Evolutionary conservation across 2,329 filamentous ascomycete species (phyloP).

Genomic region (Colletotrichum siamense): DNA sequence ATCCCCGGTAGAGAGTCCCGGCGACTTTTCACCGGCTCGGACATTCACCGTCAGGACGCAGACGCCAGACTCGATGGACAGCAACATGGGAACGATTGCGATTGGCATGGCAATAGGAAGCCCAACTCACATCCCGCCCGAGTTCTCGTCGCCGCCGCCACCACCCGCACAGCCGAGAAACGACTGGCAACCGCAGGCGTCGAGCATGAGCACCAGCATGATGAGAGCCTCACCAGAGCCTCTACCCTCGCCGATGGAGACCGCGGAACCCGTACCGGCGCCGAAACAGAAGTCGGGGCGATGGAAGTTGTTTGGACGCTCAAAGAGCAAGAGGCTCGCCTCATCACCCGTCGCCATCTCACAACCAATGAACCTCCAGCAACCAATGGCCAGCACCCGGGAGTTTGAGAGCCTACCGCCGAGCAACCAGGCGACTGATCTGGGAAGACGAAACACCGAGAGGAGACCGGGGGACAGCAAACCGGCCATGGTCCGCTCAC

Average conservation of each 20-base stretch:
- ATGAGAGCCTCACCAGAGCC: slow-evolving; percentile 16
- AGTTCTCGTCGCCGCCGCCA: slow-evolving; percentile 17
- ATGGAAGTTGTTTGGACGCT: slow-evolving; percentile 63
- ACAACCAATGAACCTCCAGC: slow-evolving; percentile 15
- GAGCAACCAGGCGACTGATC: slow-evolving; percentile 3
- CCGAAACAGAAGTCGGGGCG: slow-evolving; percentile 57
- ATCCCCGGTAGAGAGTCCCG: slow-evolving; percentile 48
- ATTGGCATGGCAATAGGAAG: slow-evolving; percentile 81
- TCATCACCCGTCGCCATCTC: slow-evolving; percentile 16
- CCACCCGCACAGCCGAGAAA: not conserved
- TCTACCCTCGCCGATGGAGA: not conserved
- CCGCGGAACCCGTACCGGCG: slow-evolving; percentile 20
- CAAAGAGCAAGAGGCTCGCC: slow-evolving; percentile 37
- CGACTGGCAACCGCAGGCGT: slow-evolving; percentile 33
- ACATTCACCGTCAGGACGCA: slow-evolving; percentile 43
- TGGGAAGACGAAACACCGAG: slow-evolving; percentile 43
- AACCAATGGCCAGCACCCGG: not conserved
- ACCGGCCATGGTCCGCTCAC: slow-evolving; percentile 47
- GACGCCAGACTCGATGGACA: slow-evolving; percentile 48
- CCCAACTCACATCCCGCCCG: slow-evolving; percentile 53
- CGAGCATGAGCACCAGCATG: slow-evolving; percentile 10
- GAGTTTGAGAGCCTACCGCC: not conserved
- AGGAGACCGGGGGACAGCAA: slow-evolving; percentile 43
- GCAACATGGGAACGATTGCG: slow-evolving; percentile 44
- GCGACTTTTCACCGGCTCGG: slow-evolving; percentile 31